Evolutionary conservation across 345 rosid species (phyloP).

Genomic region (Cardamine resedifolia): DNA sequence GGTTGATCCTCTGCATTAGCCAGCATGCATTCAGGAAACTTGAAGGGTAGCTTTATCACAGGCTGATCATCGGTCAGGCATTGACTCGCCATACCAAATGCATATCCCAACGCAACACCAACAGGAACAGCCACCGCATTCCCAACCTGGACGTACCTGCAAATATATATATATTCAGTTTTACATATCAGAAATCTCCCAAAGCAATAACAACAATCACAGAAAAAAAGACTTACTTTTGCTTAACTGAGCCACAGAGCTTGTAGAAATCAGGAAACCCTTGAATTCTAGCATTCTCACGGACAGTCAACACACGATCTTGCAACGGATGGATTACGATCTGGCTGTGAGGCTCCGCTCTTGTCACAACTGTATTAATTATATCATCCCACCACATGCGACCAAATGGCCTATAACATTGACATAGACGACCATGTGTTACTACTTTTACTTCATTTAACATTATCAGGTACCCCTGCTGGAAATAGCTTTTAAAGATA

Average conservation of each 20-base stretch:
- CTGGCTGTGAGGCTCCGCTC: constrained; percentile 48
- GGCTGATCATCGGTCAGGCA: constrained; percentile 35
- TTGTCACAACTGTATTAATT: constrained; percentile 43
- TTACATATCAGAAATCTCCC: neutral
- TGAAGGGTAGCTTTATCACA: constrained; percentile 16
- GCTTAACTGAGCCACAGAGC: constrained; percentile 43
- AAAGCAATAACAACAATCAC: neutral
- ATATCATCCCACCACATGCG: constrained; percentile 46
- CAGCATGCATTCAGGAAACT: no score
- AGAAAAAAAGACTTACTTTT: constrained; percentile 35
- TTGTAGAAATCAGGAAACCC: constrained; percentile 51
- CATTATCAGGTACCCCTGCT: no score
- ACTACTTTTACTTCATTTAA: neutral
- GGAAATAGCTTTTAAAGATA: neutral
- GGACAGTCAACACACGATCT: constrained; percentile 46
- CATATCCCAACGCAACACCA: constrained; percentile 40
- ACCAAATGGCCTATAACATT: constrained; percentile 42
- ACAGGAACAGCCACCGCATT: constrained; percentile 48
- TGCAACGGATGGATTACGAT: constrained; percentile 46
- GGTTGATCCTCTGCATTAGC: neutral
- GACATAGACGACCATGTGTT: neutral
- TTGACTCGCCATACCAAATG: constrained; percentile 39
- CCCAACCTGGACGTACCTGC: constrained; percentile 45
- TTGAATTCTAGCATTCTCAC: constrained; percentile 52
- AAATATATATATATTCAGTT: neutral